Evolutionary conservation across 768 basidiomycete species (phyloP).

Genomic region (Boletus rubropictus): DNA sequence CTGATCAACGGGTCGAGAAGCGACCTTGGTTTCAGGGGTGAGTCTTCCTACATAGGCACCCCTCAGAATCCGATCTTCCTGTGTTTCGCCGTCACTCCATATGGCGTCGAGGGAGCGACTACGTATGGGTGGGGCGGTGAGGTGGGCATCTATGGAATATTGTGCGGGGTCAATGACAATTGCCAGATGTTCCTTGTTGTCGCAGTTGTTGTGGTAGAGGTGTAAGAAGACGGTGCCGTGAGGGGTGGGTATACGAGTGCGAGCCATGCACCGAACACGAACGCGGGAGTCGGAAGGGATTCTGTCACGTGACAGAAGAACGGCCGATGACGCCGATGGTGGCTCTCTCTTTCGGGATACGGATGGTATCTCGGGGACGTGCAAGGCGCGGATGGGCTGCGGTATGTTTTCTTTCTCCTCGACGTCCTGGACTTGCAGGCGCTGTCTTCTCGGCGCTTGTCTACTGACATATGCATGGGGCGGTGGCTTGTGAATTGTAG

Average conservation of each 20-base stretch:
- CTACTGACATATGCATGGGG: constrained; percentile 68
- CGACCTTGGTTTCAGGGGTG: constrained; percentile 45
- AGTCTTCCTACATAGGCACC: constrained; percentile 91
- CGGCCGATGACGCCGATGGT: constrained; percentile 27
- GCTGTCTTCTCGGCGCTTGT: constrained; percentile 67
- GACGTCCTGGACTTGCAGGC: constrained; percentile 36
- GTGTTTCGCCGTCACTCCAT: constrained; percentile 84
- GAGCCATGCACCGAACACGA: constrained; percentile 90
- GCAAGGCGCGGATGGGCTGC: constrained; percentile 5
- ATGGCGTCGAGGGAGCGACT: constrained; percentile 74
- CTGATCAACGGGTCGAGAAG: constrained; percentile 34
- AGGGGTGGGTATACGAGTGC: constrained; percentile 94
- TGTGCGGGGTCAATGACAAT: constrained; percentile 92
- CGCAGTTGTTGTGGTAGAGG: constrained; percentile 88
- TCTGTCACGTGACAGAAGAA: constrained; percentile 1
- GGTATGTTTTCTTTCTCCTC: constrained; percentile 48
- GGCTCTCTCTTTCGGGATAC: constrained; percentile 36
- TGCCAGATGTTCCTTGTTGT: constrained; percentile 92
- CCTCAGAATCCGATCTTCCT: constrained; percentile 86
- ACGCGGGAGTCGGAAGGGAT: constrained; percentile 22
- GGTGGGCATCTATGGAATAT: constrained; percentile 43
- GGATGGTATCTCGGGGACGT: constrained; percentile 32
- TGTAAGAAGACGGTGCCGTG: constrained; percentile 92
- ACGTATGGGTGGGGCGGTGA: constrained; percentile 57
- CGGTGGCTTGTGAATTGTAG: constrained; percentile 39